Conservation (phyloP, 345 rosid genomes). For the Ceriops tagal region DNA sequence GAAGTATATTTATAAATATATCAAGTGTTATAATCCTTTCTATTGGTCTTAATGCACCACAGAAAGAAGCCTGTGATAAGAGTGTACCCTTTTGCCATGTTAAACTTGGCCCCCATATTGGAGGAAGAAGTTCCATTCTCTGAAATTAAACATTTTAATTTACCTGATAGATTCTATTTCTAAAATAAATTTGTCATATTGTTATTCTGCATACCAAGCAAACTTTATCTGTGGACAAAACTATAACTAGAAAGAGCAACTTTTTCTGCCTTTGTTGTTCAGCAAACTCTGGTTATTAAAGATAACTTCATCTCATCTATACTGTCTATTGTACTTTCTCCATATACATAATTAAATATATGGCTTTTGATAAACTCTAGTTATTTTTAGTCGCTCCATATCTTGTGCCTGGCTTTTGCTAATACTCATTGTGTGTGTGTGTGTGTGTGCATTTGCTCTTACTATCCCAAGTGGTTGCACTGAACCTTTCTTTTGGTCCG, state of each 20-base stretch:
- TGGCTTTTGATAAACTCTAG: too few relatives aligned
- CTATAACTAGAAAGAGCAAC: not conserved
- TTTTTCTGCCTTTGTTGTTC: not conserved
- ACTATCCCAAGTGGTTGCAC: constrained; percentile 18
- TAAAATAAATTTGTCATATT: not conserved
- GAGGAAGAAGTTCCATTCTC: not conserved
- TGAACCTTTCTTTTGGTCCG: constrained; percentile 21
- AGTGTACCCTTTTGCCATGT: not conserved
- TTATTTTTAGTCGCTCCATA: not conserved
- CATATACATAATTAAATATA: too few relatives aligned
- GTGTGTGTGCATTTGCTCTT: not conserved
- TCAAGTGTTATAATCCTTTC: not conserved
- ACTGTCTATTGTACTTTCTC: too few relatives aligned
- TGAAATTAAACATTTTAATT: not conserved
- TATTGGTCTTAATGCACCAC: not conserved
- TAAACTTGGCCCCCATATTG: not conserved
- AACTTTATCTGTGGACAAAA: too few relatives aligned
- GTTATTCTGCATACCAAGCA: too few relatives aligned
- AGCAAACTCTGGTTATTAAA: constrained; percentile 4
- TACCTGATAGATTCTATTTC: constrained; percentile 1
- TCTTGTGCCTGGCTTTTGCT: not conserved
- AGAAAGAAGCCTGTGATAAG: not conserved
- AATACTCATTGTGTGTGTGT: not conserved
- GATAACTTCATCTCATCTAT: not conserved
- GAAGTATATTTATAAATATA: not conserved